Evolutionary conservation across 805 yeast species (phyloP).

Genomic region (Ogataea methylovora): DNA sequence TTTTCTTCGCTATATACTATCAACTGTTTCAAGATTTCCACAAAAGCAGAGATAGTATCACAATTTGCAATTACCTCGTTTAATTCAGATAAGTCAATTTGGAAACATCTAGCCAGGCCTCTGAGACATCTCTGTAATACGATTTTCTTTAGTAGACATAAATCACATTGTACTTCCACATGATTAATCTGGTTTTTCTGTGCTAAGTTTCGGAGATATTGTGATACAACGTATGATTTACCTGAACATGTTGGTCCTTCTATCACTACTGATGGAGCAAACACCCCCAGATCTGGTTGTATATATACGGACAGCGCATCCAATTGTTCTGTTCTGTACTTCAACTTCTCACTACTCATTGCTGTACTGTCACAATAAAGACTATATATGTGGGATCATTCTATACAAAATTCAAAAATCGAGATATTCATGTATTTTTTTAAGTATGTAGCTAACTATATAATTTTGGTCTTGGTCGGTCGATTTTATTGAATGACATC

Average conservation of each 20-base stretch:
- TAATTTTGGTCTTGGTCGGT: too few species aligned
- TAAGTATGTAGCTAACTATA: too few species aligned
- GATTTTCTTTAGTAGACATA: conserved; percentile 31
- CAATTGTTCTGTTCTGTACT: conserved; percentile 27
- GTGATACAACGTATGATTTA: conserved; percentile 31
- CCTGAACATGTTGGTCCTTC: conserved; percentile 47
- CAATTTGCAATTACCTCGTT: conserved; percentile 22
- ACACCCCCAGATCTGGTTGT: conserved; percentile 17
- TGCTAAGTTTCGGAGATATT: conserved; percentile 22
- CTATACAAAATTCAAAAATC: too few species aligned
- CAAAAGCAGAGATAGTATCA: conserved; percentile 34
- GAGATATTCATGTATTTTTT: too few species aligned
- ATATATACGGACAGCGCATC: conserved; percentile 29
- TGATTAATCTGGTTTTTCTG: conserved; percentile 13
- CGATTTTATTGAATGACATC: too few species aligned
- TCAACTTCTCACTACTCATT: too few species aligned
- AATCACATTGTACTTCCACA: conserved; percentile 36
- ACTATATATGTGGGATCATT: too few species aligned
- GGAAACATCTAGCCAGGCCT: conserved; percentile 11
- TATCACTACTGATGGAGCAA: conserved; percentile 31
- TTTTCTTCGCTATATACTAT: conserved; percentile 4
- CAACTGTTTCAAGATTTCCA: conserved; percentile 33
- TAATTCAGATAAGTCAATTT: conserved; percentile 4
- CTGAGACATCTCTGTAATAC: conserved; percentile 35
- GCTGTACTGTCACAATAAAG: too few species aligned